Base-by-base conservation (phyloP, 148 eudicot species). In the Rhododendron henanense region DNA sequence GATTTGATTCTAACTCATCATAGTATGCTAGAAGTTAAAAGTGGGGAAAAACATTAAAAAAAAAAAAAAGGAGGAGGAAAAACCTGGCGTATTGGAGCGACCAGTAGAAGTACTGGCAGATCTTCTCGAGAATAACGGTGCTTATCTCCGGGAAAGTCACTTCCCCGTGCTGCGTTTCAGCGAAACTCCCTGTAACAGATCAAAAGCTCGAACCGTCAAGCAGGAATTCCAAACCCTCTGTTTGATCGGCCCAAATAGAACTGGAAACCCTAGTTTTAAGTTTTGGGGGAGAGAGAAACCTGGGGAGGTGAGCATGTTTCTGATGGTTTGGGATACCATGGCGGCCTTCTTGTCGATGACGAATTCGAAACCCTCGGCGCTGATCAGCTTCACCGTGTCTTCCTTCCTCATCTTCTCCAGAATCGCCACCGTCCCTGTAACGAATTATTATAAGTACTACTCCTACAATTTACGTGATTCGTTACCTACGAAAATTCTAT, bases 31-130 rank as follows among this genome's bases (percentile, higher is more conserved):
- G 44, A 63, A 78, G 23, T 10, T 51, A 33, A 37, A 33, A 37
- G 45, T 15, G 53, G 11, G 2, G 47, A 41, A 15, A 81, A 71
- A 28, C 10, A 76, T 41, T 8, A 47, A 41, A 6, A 41, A 41
- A 41, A 5, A 10, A 67, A 10, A 25, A 5, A 33, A 0, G 41
- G 9, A 84, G 45, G 73, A 48, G 14, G 25, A 76, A 77, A 53
- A 55, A 97, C 99, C 98, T 97, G 48, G 96, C 98, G 85, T 93
- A 95, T 61, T 97, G 98, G 90, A 94, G 99, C 89, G 98, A 94
- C 99, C 99, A 97, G 86, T 97, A 93, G 86, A 97, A 97, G 88
- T 97, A 97, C 93, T 97, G 99, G 88, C 99, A 97, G 83, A 94
- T 95, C 86, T 97, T 97, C 92, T 97, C 99, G 6, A 97, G 93